Conservation (phyloP, 2,329 filamentous ascomycete species). For the Penicillium sp. region DNA sequence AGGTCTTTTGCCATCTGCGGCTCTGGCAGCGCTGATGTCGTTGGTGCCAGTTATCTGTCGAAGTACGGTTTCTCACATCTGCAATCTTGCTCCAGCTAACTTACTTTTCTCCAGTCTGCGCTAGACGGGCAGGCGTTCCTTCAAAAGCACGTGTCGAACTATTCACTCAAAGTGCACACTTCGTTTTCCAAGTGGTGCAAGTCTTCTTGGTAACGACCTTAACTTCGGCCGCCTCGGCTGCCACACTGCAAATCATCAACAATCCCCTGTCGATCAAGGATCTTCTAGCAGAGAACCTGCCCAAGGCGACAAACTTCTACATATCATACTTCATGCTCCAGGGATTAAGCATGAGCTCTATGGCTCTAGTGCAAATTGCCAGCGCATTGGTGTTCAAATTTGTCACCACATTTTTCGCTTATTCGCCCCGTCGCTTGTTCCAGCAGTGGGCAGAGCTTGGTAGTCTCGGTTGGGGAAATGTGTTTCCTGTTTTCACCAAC, state of each 20-base stretch:
- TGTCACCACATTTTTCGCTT: conserved; percentile 70
- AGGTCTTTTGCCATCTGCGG: conserved; percentile 77
- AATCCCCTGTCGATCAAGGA: conserved; percentile 65
- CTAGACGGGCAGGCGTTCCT: conserved; percentile 76
- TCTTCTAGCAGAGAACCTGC: conserved; percentile 73
- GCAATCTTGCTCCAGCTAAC: neutral
- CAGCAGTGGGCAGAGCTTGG: conserved; percentile 71
- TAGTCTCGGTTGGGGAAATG: conserved; percentile 80
- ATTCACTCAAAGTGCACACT: conserved; percentile 88
- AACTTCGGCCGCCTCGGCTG: conserved; percentile 75
- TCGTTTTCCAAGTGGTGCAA: conserved; percentile 71
- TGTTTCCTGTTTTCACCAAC: conserved; percentile 76
- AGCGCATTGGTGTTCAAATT: conserved; percentile 73
- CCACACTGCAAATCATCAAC: conserved; percentile 64
- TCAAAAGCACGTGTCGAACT: conserved; percentile 79
- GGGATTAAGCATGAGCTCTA: conserved; percentile 74
- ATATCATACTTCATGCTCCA: conserved; percentile 94
- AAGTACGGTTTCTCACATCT: conserved; percentile 47
- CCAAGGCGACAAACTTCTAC: conserved; percentile 90
- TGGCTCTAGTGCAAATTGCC: conserved; percentile 69
- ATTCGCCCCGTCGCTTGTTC: conserved; percentile 72
- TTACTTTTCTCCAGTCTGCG: conserved; percentile 58
- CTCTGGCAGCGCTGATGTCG: conserved; percentile 81
- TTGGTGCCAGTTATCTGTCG: conserved; percentile 81
- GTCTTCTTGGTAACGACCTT: conserved; percentile 87